A percentile compares a stretch with the other conserved stretches of the same genome.
phyloP scores from a whole-genome alignment of 257 asterid genomes.

The Solanum sitiens region DNA sequence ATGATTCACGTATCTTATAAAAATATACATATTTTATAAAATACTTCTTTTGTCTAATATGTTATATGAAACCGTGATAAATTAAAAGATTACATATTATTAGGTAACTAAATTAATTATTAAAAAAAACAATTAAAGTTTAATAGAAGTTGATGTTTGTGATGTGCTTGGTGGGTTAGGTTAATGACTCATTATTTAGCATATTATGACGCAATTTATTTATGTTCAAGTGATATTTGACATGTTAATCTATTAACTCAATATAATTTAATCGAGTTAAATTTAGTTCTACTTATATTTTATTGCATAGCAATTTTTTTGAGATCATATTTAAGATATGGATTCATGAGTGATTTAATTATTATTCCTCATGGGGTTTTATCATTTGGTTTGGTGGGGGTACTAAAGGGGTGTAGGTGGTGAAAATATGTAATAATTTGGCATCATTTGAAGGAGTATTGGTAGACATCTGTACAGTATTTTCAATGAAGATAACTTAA shows the following conservation, averaged over 20 bases:
- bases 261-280: neutral
- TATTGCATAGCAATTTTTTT: neutral
- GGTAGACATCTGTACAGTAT: neutral
- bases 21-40: no score
- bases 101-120: no score
- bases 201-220: no score
- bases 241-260: neutral
- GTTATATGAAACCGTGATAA: no score
- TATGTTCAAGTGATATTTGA: neutral
- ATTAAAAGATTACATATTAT: no score
- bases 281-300: neutral
- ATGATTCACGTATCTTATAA: no score
- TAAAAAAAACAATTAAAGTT: no score
- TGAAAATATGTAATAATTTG: conserved; percentile 4
- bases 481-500: neutral
- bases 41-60: no score
- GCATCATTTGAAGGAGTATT: neutral
- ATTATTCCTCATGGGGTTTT: neutral
- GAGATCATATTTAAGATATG: neutral
- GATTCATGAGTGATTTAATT: neutral
- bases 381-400: neutral
- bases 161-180: no score
- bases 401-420: neutral
- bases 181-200: no score
- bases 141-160: no score